Percentiles rank a stretch among this genome's conserved stretches.
phyloP scores from a whole-genome alignment of 116 monocot species.

The Trichopus zeylanicus region DNA sequence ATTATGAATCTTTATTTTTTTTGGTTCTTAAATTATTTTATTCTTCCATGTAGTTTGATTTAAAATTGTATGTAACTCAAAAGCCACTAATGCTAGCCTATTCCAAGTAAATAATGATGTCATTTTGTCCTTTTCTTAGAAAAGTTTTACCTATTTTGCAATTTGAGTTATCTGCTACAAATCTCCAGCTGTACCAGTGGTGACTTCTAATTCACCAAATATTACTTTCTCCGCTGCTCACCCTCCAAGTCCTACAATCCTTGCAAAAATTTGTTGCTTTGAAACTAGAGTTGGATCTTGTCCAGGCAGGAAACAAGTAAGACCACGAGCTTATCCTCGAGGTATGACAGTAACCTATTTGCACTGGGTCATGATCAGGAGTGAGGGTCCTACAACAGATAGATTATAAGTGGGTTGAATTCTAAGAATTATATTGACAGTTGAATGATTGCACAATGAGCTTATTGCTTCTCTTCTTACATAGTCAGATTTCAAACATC shows the following conservation, averaged over 20 bases:
- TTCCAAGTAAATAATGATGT: background rate
- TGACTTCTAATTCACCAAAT: constrained; percentile 45
- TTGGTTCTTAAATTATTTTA: too few species aligned
- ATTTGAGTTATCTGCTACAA: constrained; percentile 56
- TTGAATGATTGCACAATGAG: too few species aligned
- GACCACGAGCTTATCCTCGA: constrained; percentile 52
- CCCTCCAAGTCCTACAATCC: constrained; percentile 56
- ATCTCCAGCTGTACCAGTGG: constrained; percentile 63
- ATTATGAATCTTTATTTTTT: too few species aligned
- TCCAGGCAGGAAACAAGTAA: constrained; percentile 55
- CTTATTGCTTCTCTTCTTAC: too few species aligned
- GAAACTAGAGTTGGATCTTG: constrained; percentile 48
- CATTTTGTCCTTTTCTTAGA: constrained; percentile 24
- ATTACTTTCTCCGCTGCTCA: constrained; percentile 57
- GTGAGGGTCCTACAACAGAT: constrained; percentile 41
- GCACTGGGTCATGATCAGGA: constrained; percentile 55
- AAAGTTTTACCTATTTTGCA: too few species aligned
- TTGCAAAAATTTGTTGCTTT: constrained; percentile 51
- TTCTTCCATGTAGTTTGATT: constrained; percentile 34
- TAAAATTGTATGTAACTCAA: constrained; percentile 64
- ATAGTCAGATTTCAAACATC: too few species aligned
- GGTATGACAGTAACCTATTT: constrained; percentile 59
- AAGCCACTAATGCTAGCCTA: constrained; percentile 48
- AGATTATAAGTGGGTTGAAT: too few species aligned
- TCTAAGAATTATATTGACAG: too few species aligned